Conservation (phyloP, 148 eudicot genomes). For the Rhododendron ovatum region DNA sequence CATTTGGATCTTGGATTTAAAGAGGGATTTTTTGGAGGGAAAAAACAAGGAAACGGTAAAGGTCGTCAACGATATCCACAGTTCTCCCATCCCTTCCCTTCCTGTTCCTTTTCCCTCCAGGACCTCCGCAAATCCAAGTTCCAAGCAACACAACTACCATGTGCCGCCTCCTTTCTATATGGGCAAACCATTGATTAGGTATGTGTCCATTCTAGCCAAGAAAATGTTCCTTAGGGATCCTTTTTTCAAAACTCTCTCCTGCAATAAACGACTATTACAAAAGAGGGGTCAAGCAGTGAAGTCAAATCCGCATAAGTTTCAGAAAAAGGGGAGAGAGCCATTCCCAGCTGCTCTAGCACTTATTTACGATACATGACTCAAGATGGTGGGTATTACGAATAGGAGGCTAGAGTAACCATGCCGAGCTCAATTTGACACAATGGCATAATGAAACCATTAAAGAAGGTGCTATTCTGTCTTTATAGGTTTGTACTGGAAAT, state of each 20-base stretch:
- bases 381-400: too few relatives aligned
- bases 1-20: not conserved
- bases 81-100: not conserved
- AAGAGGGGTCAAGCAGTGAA: not conserved
- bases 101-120: not conserved
- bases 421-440: too few relatives aligned
- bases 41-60: not conserved
- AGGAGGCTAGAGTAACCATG: too few relatives aligned
- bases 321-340: not conserved
- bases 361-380: not conserved
- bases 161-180: not conserved
- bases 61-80: not conserved
- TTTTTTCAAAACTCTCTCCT: not conserved
- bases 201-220: not conserved
- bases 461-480: not conserved
- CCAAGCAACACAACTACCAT: not conserved
- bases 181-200: not conserved
- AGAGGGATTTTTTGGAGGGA: not conserved
- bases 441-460: too few relatives aligned
- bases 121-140: not conserved
- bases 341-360: not conserved
- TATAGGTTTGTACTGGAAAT: not conserved
- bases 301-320: not conserved
- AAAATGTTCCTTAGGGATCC: not conserved
- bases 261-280: not conserved